These are phyloP conservation scores for Fusarium sp. DNA, from an alignment of 2,329 filamentous ascomycete species.

Conservation along the genomic window DNA sequence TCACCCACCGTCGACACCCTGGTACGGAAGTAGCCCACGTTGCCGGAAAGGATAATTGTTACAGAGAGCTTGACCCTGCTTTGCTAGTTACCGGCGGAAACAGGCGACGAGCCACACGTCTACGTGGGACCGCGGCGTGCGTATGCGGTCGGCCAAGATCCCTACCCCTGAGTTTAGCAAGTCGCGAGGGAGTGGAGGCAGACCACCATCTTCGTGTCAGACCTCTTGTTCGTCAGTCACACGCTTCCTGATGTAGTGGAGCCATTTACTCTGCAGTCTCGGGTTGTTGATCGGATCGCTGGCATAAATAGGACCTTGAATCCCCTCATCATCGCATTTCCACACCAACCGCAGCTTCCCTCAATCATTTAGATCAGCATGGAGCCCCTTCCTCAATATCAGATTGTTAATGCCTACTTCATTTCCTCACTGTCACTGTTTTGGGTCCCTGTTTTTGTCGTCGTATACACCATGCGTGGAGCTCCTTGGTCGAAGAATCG, in stretches of 20 bases:
- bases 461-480: neutral
- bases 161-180: neutral
- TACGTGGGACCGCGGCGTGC: neutral
- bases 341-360: neutral
- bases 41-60: neutral
- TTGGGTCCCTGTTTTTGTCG: neutral
- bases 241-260: neutral
- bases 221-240: constrained; percentile 19
- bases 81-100: neutral
- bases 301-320: neutral
- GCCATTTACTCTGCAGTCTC: neutral
- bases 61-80: neutral
- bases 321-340: neutral
- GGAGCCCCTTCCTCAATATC: neutral
- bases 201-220: constrained; percentile 10
- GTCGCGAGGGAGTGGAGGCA: neutral
- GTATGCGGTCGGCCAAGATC: neutral
- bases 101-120: neutral
- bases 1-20: neutral
- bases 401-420: neutral
- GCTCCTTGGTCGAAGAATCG: neutral
- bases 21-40: neutral
- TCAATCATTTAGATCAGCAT: neutral
- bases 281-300: neutral
- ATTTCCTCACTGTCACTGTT: neutral